These are phyloP conservation scores for Vitellaria paradoxa DNA, from an alignment of 179 eudicot genomes.

Conservation along the genomic window DNA sequence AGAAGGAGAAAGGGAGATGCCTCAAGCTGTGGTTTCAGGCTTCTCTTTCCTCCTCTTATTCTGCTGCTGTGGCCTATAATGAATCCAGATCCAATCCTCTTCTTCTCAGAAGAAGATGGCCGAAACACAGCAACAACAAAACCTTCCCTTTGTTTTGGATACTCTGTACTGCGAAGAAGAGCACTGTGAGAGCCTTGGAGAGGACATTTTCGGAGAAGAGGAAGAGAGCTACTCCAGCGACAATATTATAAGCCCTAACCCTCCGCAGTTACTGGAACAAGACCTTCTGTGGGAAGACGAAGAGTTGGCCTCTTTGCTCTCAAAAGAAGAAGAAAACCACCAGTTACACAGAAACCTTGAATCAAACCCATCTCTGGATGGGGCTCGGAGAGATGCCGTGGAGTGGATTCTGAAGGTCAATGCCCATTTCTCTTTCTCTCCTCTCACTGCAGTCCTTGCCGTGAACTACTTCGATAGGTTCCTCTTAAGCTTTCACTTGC, in stretches of 20 bases:
- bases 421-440: constrained; percentile 36
- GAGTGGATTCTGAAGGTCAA: constrained; percentile 44
- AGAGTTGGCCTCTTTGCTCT: constrained; percentile 37
- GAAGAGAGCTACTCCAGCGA: constrained; percentile 11
- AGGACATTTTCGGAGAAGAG: constrained; percentile 6
- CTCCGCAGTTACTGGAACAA: constrained; percentile 34
- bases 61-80: constrained; percentile 12
- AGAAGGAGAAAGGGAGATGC: background rate
- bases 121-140: constrained; percentile 20
- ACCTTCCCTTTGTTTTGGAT: constrained; percentile 34
- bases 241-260: constrained; percentile 11
- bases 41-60: constrained; percentile 6
- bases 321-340: constrained; percentile 37
- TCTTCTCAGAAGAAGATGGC: constrained; percentile 35
- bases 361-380: constrained; percentile 13
- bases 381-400: constrained; percentile 39
- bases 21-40: constrained; percentile 8
- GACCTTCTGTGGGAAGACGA: constrained; percentile 42
- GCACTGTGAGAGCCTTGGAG: constrained; percentile 24
- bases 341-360: constrained; percentile 2
- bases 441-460: constrained; percentile 46
- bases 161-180: constrained; percentile 63
- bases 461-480: constrained; percentile 51
- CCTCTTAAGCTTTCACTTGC: constrained; percentile 29
- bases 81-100: constrained; percentile 18